Base-by-base conservation (phyloP, 2,329 filamentous ascomycete species). In the Diaporthe velutina region DNA sequence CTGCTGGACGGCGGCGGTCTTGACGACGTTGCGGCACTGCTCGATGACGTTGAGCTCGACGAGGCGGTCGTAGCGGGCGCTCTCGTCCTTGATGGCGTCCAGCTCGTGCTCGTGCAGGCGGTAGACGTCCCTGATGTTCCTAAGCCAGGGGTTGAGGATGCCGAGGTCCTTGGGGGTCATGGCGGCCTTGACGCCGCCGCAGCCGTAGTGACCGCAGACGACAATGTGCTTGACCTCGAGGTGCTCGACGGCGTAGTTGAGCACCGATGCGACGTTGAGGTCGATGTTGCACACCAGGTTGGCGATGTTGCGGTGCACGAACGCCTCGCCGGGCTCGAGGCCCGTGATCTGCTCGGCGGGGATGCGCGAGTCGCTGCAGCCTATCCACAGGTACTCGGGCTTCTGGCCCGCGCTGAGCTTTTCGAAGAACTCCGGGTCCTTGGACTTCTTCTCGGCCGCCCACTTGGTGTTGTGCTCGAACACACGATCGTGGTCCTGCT, bases 301-400 rank as follows among this genome's bases (percentile, higher is more conserved):
- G 85, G 95, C 95, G 83, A 98, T 98, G 87, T 98, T 98, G 84
- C 96, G 94, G 88, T 98, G 95, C 78, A 97, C 93, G 84, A 98
- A 98, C 80, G 96, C 93, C 84, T 98, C 95, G 79, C 95, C 95
- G n/a, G 95, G 94, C 81, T 93, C 88, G 73, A 96, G 90, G 78
- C 94, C 93, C 61, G 95, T 92, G 83, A 98, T 92, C 81, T 94
- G 94, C 81, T 96, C 96, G 80, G 96, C 95, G n/a, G 96, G 96
- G 82, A 96, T 94, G 78, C 96, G 94, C 54, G 93, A 95, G 87
- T 98, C 95, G 84, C 93, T 93, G 88, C 95, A 98, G 66, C 96
- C 95, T 81, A 98, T 94, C 94, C 95, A 98, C 71, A 94, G 89
- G 83, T 94, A 94, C 80, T 94, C 91, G 73, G 93, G 93, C 22